These are phyloP conservation scores for Linnemannia zychae DNA, from an alignment of 192 early-diverging fungal genomes.

Conservation along the genomic window DNA sequence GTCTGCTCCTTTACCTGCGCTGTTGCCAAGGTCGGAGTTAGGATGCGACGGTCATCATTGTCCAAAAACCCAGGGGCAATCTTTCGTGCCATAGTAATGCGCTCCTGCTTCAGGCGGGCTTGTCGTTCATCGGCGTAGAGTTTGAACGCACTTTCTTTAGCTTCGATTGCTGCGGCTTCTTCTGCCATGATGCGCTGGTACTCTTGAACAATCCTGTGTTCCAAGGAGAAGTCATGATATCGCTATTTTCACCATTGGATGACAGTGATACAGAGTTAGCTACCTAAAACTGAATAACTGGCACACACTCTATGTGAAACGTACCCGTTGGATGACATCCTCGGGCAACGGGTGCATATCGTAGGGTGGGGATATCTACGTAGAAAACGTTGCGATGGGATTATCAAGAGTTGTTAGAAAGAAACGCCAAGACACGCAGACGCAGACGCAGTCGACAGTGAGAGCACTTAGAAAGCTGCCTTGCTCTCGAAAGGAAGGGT, in stretches of 20 bases:
- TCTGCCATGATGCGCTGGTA: conserved; percentile 54
- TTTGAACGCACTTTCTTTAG: conserved; percentile 46
- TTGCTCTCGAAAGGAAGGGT: not conserved
- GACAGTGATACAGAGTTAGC: not conserved
- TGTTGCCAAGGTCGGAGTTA: conserved; percentile 62
- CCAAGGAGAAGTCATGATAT: conserved; percentile 68
- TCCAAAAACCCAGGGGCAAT: conserved; percentile 77
- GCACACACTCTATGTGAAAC: not conserved
- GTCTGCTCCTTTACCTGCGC: conserved; percentile 20
- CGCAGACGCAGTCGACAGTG: not conserved
- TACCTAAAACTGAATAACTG: not conserved
- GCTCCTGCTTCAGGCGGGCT: conserved; percentile 63
- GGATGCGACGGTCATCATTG: conserved; percentile 67
- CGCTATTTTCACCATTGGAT: conserved; percentile 11
- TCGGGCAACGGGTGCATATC: conserved; percentile 40
- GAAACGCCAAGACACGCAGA: not conserved
- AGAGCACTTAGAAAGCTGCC: not conserved
- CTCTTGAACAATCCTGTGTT: conserved; percentile 63
- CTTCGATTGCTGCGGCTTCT: conserved; percentile 42
- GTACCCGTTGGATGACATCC: conserved; percentile 38
- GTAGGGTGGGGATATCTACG: conserved; percentile 50
- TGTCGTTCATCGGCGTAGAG: conserved; percentile 59
- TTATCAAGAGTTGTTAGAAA: not conserved
- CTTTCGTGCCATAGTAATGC: conserved; percentile 62
- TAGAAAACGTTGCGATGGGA: not conserved